Evolutionary conservation across 106 monocot genomes (phyloP), one percentile per base, ranked within the genome.

Genomic region (Amphibolis antarctica): DNA sequence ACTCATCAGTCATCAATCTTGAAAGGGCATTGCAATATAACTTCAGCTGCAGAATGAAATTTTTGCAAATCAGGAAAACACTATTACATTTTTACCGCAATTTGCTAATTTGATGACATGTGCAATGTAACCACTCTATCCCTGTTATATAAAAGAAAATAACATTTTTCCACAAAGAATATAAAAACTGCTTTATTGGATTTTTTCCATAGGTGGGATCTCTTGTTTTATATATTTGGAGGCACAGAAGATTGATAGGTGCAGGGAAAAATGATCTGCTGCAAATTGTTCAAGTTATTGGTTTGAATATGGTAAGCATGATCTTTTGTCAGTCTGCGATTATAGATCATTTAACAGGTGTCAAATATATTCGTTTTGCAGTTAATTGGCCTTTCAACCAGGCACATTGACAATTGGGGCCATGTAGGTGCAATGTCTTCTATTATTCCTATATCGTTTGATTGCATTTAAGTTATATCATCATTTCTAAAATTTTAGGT

Each of bases 341-440:
- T 66, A 21, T 52, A 42, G 6, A 2, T 42, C 5, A 14, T 46
- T 9, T 12, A 28, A 15, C 15, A 5, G 47, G n/a, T 62, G 19
- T n/a, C 48, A 24, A 66, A 25, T 22, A 12, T 60, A 5, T 59
- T 29, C 66, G 15, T 74, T 55, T 14, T 72, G 23, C 72, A 93
- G 93, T 75, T 75, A 24, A 81, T 93, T 54, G 93, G 93, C 23
- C 59, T 85, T 63, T 62, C 83, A 3, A 71, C 72, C 9, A 76
- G 62, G 66, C 76, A 85, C 55, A 93, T 85, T 53, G 88, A 88
- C 63, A 93, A 93, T 64, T 93, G 93, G 93, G 88, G 85, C 44
- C 93, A 93, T 75, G 88, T 93, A 83, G 73, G 85, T 79, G 3
- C 17, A 66, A 11, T 64, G 20, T 12, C 13, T 5, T 44, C n/a